Conservation (phyloP, 352 stramenopile genomes). For the Globisporangium megalacanthum region DNA sequence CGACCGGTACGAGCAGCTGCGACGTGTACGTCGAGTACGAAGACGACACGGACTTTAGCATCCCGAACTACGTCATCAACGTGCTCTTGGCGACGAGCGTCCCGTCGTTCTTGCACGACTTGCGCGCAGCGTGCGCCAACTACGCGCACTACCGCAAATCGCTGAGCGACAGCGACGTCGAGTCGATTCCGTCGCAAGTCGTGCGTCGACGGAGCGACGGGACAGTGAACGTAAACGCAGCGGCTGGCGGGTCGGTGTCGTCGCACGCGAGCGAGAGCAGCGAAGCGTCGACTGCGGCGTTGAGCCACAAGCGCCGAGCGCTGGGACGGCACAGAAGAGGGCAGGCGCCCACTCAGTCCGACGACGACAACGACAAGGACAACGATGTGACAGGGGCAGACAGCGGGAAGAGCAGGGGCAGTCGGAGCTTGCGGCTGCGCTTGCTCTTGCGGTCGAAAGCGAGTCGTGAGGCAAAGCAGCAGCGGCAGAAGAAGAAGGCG, state of each 20-base stretch:
- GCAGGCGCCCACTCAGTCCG: background rate
- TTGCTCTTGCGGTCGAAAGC: constrained; percentile 5
- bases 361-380: background rate
- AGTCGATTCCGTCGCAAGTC: constrained; percentile 48
- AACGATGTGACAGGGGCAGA: too few species aligned
- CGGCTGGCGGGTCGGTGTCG: too few species aligned
- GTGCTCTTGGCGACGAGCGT: constrained; percentile 46
- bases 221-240: background rate
- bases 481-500: background rate
- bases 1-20: constrained; percentile 47
- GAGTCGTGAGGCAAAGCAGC: background rate
- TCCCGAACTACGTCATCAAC: constrained; percentile 66
- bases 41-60: constrained; percentile 74
- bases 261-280: background rate
- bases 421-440: constrained; percentile 6
- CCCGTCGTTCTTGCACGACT: constrained; percentile 50
- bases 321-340: constrained; percentile 4
- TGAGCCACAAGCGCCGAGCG: background rate
- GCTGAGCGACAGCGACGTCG: constrained; percentile 29
- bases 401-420: background rate
- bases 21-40: constrained; percentile 74
- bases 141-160: constrained; percentile 46
- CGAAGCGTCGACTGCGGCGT: background rate
- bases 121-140: constrained; percentile 50
- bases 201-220: constrained; percentile 24